Percentiles rank a stretch among this genome's conserved stretches.
phyloP scores from a whole-genome alignment of 176 grass and related monocot genomes.

The Musa acuminata region DNA sequence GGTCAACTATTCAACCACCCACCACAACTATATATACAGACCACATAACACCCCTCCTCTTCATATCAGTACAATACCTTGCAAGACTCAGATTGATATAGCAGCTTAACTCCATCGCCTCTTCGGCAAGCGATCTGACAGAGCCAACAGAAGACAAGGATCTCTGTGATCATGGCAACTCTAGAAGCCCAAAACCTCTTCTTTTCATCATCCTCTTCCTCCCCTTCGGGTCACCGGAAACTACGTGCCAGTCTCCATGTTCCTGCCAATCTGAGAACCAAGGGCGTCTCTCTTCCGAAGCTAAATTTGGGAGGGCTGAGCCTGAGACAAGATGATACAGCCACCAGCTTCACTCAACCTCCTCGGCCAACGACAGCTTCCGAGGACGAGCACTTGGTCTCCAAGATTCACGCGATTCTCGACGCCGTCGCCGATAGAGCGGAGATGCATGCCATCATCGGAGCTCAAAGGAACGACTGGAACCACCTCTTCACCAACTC shows the following conservation, averaged over 20 bases:
- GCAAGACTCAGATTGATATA: too few species aligned
- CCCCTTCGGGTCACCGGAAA: background rate
- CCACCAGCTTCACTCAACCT: background rate
- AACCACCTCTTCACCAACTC: constrained; percentile 35
- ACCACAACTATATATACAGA: too few species aligned
- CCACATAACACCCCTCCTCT: too few species aligned
- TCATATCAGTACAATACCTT: too few species aligned
- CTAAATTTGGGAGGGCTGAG: background rate
- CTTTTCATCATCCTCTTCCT: background rate
- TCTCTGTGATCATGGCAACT: background rate
- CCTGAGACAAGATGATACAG: background rate
- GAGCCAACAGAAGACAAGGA: too few species aligned
- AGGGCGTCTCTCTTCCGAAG: background rate
- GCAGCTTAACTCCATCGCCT: too few species aligned
- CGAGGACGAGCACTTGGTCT: background rate
- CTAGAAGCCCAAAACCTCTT: background rate
- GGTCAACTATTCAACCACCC: too few species aligned
- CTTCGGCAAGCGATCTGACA: too few species aligned
- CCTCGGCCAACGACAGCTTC: background rate
- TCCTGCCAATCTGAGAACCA: background rate
- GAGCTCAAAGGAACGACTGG: constrained; percentile 28
- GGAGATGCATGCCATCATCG: constrained; percentile 34
- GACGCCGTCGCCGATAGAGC: constrained; percentile 22
- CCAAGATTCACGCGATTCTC: constrained; percentile 18
- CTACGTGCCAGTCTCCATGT: background rate